A percentile compares a stretch with the other conserved stretches of the same genome.
These are phyloP conservation scores for Verticillium longisporum DNA, from an alignment of 2,329 filamentous ascomycete species.

Conservation along the genomic window DNA sequence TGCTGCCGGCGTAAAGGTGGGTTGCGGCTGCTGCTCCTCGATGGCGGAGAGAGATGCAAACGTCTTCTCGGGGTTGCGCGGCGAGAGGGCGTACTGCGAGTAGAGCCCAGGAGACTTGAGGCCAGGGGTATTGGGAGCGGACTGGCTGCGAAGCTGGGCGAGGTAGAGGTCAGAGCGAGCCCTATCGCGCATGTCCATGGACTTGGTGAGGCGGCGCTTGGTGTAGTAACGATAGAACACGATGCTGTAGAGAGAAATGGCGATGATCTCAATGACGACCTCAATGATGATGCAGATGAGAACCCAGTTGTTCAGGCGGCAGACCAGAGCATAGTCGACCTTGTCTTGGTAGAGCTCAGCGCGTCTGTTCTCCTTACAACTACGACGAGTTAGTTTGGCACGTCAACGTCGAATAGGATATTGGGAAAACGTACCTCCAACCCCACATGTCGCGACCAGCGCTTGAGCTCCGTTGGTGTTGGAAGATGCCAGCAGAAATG, in stretches of 20 bases:
- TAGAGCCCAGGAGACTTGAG: constrained; percentile 58
- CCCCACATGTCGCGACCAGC: constrained; percentile 91
- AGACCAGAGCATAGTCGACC: constrained; percentile 84
- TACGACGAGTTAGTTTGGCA: neutral
- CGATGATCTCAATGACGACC: constrained; percentile 84
- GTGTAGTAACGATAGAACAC: constrained; percentile 98
- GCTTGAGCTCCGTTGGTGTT: constrained; percentile 63
- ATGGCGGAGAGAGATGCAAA: constrained; percentile 46
- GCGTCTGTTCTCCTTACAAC: constrained; percentile 85
- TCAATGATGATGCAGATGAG: constrained; percentile 97
- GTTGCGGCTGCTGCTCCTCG: constrained; percentile 23
- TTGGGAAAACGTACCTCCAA: constrained; percentile 46
- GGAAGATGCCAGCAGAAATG: constrained; percentile 75
- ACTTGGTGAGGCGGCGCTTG: constrained; percentile 91
- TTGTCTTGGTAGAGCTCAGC: constrained; percentile 70
- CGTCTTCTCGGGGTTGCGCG: constrained; percentile 33
- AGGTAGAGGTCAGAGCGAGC: constrained; percentile 94
- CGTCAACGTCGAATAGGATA: neutral
- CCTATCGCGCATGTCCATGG: constrained; percentile 91
- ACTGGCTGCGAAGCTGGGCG: constrained; percentile 75
- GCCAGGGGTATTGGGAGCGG: constrained; percentile 89
- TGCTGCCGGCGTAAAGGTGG: constrained; percentile 45
- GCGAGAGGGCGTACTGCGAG: constrained; percentile 31
- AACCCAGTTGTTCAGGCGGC: constrained; percentile 90
- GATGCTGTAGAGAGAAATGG: constrained; percentile 86